A percentile compares a stretch with the other conserved stretches of the same genome.
Evolutionary conservation across 2,329 filamentous ascomycete species (phyloP).

Genomic region (Aotearoamyces nothofagi): DNA sequence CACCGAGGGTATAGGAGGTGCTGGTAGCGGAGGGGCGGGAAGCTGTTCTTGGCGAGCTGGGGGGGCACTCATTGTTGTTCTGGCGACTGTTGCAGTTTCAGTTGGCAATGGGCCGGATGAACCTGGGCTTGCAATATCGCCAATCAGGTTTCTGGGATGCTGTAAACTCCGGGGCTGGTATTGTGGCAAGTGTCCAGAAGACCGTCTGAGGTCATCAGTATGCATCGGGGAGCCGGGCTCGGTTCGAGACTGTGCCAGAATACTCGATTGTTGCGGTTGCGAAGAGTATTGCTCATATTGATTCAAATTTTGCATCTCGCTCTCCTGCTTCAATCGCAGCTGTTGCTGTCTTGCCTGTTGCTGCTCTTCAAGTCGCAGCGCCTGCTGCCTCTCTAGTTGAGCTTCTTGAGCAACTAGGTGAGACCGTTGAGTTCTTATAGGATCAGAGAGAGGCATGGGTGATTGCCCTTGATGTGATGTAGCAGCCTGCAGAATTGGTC

Average conservation of each 20-base stretch:
- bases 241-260: conserved; percentile 10
- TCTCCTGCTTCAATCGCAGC: conserved; percentile 17
- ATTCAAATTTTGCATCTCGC: conserved; percentile 18
- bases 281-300: conserved; percentile 18
- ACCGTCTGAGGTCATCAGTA: conserved; percentile 10
- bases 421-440: conserved; percentile 11
- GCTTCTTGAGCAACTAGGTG: conserved; percentile 15
- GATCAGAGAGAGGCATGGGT: conserved; percentile 5
- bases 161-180: conserved; percentile 14
- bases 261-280: conserved; percentile 9
- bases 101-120: conserved; percentile 11
- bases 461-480: conserved; percentile 7
- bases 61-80: conserved; percentile 14
- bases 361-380: conserved; percentile 10
- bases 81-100: conserved; percentile 11
- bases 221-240: conserved; percentile 7
- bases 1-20: conserved; percentile 22
- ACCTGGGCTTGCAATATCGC: conserved; percentile 9
- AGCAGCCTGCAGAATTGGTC: conserved; percentile 8
- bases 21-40: conserved; percentile 8
- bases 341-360: conserved; percentile 7
- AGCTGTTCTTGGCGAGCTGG: conserved; percentile 13
- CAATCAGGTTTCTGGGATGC: conserved; percentile 10
- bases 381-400: conserved; percentile 14
- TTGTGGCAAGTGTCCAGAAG: conserved; percentile 11